These are phyloP conservation scores for Eucalyptus albens DNA, from an alignment of 345 rosid genomes.

Conservation along the genomic window DNA sequence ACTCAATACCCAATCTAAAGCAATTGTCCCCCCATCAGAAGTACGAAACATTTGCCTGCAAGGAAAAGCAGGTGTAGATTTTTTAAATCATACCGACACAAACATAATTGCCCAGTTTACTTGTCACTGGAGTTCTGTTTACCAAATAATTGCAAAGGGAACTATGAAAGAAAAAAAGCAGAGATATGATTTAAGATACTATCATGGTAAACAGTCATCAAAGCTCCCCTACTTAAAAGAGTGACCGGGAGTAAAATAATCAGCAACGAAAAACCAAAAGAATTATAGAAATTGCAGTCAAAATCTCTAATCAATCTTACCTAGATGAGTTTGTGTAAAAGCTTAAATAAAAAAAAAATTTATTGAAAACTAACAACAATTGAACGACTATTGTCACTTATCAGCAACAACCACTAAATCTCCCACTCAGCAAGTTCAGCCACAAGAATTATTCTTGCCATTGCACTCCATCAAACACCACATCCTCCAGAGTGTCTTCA, in stretches of 20 bases:
- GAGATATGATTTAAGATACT: neutral
- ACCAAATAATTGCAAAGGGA: neutral
- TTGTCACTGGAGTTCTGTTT: neutral
- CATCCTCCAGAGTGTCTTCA: neutral
- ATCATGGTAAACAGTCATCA: neutral
- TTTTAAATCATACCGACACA: neutral
- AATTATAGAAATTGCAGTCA: neutral
- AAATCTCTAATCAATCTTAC: neutral
- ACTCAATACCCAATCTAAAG: constrained; percentile 68
- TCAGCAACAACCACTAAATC: neutral
- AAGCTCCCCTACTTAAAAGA: neutral
- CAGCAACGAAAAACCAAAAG: neutral
- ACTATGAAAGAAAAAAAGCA: neutral
- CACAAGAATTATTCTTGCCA: neutral
- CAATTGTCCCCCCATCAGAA: constrained; percentile 89
- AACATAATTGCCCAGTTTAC: neutral
- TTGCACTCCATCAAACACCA: neutral
- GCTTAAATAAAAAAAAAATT: neutral
- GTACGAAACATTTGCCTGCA: constrained; percentile 53
- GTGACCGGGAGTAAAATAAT: neutral
- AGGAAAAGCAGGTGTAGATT: neutral
- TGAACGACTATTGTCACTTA: neutral
- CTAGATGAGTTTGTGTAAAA: neutral
- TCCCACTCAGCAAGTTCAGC: neutral
- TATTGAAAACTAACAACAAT: neutral